Percentiles rank a stretch among this genome's conserved stretches.
phyloP scores from a whole-genome alignment of 2,329 filamentous ascomycete genomes.

The Emergomyces orientalis region DNA sequence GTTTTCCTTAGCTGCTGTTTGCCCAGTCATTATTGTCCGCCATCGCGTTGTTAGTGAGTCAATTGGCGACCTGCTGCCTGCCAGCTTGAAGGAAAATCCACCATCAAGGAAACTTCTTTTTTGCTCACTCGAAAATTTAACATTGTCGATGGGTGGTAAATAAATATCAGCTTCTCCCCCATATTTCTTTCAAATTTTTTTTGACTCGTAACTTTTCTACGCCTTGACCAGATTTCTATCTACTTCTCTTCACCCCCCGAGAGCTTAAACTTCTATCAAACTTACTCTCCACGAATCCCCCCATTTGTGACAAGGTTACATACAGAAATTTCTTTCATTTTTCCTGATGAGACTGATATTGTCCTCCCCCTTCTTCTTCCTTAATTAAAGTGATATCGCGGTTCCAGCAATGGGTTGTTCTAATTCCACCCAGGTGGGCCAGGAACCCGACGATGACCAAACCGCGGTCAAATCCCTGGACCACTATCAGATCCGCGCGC shows the following conservation, averaged over 20 bases:
- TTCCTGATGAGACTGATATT: not conserved
- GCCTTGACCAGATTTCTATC: not conserved
- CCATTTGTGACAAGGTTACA: not conserved
- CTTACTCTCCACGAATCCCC: not conserved
- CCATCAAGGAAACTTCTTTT: not conserved
- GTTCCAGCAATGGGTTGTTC: constrained; percentile 5
- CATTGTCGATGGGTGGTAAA: not conserved
- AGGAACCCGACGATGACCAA: not conserved
- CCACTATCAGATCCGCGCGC: not conserved
- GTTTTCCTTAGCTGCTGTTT: too few relatives aligned
- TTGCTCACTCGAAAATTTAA: not conserved
- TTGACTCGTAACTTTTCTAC: not conserved
- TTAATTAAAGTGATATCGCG: not conserved
- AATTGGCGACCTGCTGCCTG: constrained; percentile 5
- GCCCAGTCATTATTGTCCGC: not conserved
- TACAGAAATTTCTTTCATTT: not conserved
- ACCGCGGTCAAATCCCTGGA: not conserved
- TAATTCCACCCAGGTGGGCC: constrained; percentile 1
- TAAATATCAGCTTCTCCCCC: not conserved
- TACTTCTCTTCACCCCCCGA: not conserved
- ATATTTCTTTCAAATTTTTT: not conserved
- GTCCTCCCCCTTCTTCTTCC: not conserved
- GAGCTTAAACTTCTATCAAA: not conserved
- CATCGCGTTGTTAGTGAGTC: not conserved
- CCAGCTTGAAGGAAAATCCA: not conserved